Conservation (phyloP, 169 alveolate species). For the Plasmodium ovale region DNA sequence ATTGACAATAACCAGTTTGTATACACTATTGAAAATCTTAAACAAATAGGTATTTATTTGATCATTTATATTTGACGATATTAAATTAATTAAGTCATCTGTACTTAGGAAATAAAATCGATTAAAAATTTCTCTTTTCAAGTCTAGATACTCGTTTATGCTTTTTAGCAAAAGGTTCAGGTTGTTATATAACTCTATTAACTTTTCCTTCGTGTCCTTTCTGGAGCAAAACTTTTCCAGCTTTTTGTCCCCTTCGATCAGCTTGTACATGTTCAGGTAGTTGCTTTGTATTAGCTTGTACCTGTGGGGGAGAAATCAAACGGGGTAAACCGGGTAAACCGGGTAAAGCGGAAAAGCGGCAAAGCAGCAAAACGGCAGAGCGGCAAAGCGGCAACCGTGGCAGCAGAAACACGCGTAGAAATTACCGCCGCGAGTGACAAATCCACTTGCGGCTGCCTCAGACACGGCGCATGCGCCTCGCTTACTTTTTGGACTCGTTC, state of each 20-base stretch:
- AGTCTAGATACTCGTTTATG: conserved; percentile 69
- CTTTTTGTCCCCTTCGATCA: conserved; percentile 71
- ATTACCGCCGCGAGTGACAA: too few species aligned
- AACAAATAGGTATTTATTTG: conserved; percentile 72
- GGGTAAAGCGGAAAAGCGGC: background rate
- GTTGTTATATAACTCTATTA: conserved; percentile 46
- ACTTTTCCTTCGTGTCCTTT: conserved; percentile 68
- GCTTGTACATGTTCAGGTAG: conserved; percentile 47
- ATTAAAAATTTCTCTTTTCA: conserved; percentile 68
- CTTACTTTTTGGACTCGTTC: conserved; percentile 72
- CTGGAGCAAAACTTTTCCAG: conserved; percentile 56
- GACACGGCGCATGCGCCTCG: too few species aligned
- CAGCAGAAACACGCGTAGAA: too few species aligned
- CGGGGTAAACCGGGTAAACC: too few species aligned
- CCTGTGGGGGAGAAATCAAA: conserved; percentile 12
- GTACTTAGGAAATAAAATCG: conserved; percentile 71
- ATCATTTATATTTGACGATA: conserved; percentile 70
- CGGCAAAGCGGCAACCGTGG: too few species aligned
- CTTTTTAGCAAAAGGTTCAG: conserved; percentile 48
- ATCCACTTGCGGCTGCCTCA: too few species aligned
- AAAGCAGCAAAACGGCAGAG: background rate
- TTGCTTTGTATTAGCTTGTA: conserved; percentile 64
- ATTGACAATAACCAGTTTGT: conserved; percentile 66
- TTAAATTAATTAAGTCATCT: conserved; percentile 67
- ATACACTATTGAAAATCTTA: conserved; percentile 63